Conservation (phyloP, 2,329 filamentous ascomycete genomes). For the Hymenoscyphus infarciens region DNA sequence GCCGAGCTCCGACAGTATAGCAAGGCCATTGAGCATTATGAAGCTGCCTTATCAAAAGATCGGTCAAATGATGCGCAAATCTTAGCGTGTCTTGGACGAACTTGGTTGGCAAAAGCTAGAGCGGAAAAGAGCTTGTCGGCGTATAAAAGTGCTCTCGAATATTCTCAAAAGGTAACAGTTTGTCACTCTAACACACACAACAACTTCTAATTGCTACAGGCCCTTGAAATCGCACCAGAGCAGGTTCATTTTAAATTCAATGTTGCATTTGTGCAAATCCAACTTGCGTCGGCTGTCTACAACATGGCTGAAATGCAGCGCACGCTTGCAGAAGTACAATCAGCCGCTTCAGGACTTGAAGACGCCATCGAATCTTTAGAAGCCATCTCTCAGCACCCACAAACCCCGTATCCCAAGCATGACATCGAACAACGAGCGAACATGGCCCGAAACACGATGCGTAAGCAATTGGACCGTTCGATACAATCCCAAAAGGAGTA, state of each 20-base stretch:
- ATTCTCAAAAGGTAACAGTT: constrained; percentile 56
- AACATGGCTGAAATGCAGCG: constrained; percentile 71
- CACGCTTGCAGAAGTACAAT: constrained; percentile 74
- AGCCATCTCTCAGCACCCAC: constrained; percentile 57
- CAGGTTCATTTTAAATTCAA: constrained; percentile 96
- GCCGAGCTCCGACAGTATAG: constrained; percentile 85
- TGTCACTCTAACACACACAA: neutral
- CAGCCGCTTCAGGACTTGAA: constrained; percentile 76
- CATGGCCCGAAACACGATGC: constrained; percentile 95
- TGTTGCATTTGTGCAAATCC: constrained; percentile 94
- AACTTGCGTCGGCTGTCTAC: constrained; percentile 80
- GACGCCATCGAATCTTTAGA: constrained; percentile 74
- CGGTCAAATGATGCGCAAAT: constrained; percentile 61
- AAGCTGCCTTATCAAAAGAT: constrained; percentile 65
- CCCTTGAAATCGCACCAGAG: constrained; percentile 73
- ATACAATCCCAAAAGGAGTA: constrained; percentile 84
- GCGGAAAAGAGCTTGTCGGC: constrained; percentile 59
- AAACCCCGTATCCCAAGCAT: constrained; percentile 81
- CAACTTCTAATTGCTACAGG: constrained; percentile 44
- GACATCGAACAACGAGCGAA: constrained; percentile 93
- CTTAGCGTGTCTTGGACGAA: constrained; percentile 67
- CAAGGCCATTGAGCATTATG: constrained; percentile 93
- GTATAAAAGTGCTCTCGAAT: constrained; percentile 61
- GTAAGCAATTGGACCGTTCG: constrained; percentile 83
- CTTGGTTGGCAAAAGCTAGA: constrained; percentile 65